These are phyloP conservation scores for Pseudisothecium myosuroides DNA, from an alignment of 225 moss, liverwort and hornwort genomes.

Conservation along the genomic window DNA sequence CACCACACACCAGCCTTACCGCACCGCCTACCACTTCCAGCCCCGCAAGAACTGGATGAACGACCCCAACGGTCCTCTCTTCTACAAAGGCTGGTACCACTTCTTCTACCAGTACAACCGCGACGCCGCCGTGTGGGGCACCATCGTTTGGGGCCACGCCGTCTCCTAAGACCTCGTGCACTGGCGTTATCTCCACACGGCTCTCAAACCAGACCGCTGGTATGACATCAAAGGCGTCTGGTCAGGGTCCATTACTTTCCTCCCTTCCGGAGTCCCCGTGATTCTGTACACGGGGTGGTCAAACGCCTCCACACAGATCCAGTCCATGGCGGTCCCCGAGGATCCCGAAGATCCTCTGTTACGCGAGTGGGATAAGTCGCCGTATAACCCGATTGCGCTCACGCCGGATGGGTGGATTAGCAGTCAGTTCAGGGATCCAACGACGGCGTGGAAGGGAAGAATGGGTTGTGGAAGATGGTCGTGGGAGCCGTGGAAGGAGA, in stretches of 20 bases:
- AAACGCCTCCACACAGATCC: conserved; percentile 25
- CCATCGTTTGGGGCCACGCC: conserved; percentile 53
- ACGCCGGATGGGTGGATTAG: conserved; percentile 16
- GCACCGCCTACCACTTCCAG: conserved; percentile 37
- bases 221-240: conserved; percentile 64
- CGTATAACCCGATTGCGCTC: conserved; percentile 41
- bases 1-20: conserved; percentile 16
- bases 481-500: conserved; percentile 43
- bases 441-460: conserved; percentile 56
- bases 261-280: conserved; percentile 44
- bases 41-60: conserved; percentile 55
- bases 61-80: conserved; percentile 43
- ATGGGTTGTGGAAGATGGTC: conserved; percentile 52
- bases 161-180: conserved; percentile 60
- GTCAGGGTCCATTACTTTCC: conserved; percentile 59
- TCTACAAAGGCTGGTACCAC: conserved; percentile 51
- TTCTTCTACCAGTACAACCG: conserved; percentile 47
- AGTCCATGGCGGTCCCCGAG: conserved; percentile 56
- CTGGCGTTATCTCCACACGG: conserved; percentile 60
- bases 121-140: conserved; percentile 32
- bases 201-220: conserved; percentile 61
- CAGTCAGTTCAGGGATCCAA: conserved; percentile 72
- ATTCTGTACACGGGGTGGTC: conserved; percentile 70
- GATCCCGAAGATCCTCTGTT: conserved; percentile 58
- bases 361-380: conserved; percentile 49